Base-by-base conservation (phyloP, 73 alveolate genomes). In the Paraurostyla sp. region DNA sequence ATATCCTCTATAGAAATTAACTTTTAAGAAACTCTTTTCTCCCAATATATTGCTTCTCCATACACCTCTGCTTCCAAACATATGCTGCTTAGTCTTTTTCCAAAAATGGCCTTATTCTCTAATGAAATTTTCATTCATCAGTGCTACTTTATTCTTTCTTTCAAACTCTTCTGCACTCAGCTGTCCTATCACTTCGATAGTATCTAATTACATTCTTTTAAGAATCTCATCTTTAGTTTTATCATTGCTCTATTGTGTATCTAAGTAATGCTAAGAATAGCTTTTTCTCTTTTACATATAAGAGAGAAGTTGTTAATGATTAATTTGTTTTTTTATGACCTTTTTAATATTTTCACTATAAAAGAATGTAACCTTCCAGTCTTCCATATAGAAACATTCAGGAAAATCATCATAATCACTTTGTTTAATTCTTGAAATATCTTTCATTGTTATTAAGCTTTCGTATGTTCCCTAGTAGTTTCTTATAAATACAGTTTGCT, bases 211-310 rank as follows among this genome's bases (percentile, higher is more conserved):
- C 85, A 90, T 54, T 51, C 84, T 81, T 59, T 59, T 81, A 4
- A 69, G 36, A 4, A 80, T 90, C n/a, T 90, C 95, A 49, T 90
- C 95, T 54, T 83, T 90, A n/a, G 86, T 71, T 25, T 83, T 85
- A 29, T 90, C 95, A 27, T 49, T 59, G 18, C 82, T 43, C 4
- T 4, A 20, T 38, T 40, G 45, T 27, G 80, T 13, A 20, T 90
- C 92, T 13, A 30, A 54, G 9, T 78, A 35, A 75, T 57, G 90
- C 68, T 23, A 18, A 7, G 92, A 85, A 54, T 63, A 90, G 25
- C 45, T 49, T 81, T 35, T 42, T 50, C 89, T 20, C 58, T 78
- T 68, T 6, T 30, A 36, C 36, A n/a, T 38, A 46, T 29, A 45
- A 0, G 51, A 30, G 52, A 25, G 51, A 50, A 83, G 46, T 4